Conservation (phyloP, 2,329 filamentous ascomycete genomes). For the Colletotrichum tamarilloi region DNA sequence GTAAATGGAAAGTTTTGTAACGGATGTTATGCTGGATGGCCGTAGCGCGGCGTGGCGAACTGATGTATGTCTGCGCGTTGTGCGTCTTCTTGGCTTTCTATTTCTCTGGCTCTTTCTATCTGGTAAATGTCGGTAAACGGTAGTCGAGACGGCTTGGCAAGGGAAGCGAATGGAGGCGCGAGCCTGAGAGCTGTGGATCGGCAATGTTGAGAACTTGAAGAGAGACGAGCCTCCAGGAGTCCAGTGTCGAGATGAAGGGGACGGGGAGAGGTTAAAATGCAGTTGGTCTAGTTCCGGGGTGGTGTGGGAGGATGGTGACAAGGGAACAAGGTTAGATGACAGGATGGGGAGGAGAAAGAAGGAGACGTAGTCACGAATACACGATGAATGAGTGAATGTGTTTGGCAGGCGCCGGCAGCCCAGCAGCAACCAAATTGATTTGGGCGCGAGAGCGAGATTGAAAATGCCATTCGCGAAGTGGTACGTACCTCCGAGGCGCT, state of each 20-base stretch:
- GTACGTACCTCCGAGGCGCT: neutral
- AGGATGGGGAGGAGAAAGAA: neutral
- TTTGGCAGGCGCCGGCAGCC: neutral
- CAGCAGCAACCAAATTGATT: neutral
- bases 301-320: neutral
- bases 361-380: slow-evolving; percentile 32
- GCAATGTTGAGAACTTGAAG: slow-evolving; percentile 1
- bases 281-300: neutral
- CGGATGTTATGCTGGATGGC: neutral
- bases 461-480: neutral
- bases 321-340: slow-evolving; percentile 4
- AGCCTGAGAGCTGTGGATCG: slow-evolving; percentile 14
- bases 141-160: slow-evolving; percentile 26
- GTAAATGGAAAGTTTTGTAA: neutral
- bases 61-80: neutral
- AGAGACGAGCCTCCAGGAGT: neutral
- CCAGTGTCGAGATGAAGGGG: neutral
- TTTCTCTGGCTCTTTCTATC: neutral
- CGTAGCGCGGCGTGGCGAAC: slow-evolving; percentile 4
- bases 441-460: slow-evolving; percentile 7
- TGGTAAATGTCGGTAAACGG: slow-evolving; percentile 15
- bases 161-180: neutral
- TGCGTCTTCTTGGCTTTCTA: neutral
- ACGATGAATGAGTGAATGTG: neutral
- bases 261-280: slow-evolving; percentile 8